Percentiles rank a stretch among this genome's conserved stretches.
phyloP scores from a whole-genome alignment of 2,329 filamentous ascomycete genomes.

The Penicillium expansum region DNA sequence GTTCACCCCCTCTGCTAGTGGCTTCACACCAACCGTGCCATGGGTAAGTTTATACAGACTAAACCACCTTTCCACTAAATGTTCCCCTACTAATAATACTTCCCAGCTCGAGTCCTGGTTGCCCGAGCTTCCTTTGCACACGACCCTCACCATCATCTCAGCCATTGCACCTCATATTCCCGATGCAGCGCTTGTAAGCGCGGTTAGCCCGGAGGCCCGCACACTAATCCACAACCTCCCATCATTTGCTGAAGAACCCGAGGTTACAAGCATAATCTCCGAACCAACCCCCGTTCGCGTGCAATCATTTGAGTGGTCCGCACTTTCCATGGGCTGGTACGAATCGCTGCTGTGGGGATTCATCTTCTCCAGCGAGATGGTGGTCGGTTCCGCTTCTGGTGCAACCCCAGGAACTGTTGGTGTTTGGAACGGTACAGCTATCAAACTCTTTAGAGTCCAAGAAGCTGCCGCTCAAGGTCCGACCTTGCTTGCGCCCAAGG shows the following conservation, averaged over 20 bases:
- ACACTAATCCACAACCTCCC: conserved; percentile 45
- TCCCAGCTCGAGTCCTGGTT: conserved; percentile 83
- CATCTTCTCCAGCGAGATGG: conserved; percentile 86
- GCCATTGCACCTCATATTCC: conserved; percentile 52
- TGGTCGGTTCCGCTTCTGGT: conserved; percentile 48
- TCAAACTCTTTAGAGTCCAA: conserved; percentile 87
- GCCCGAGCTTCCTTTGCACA: conserved; percentile 85
- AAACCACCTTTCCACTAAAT: no score
- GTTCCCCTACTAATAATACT: conserved; percentile 15
- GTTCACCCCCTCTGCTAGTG: conserved; percentile 51
- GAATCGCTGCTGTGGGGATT: conserved; percentile 92
- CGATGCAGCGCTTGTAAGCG: conserved; percentile 45
- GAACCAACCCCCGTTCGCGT: conserved; percentile 73
- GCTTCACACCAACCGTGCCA: conserved; percentile 72
- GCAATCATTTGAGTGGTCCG: conserved; percentile 93
- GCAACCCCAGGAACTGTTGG: conserved; percentile 77
- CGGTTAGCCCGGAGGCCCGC: conserved; percentile 40
- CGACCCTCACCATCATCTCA: conserved; percentile 73
- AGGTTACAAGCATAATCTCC: conserved; percentile 63
- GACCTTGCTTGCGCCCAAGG: conserved; percentile 77
- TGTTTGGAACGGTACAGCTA: conserved; percentile 87
- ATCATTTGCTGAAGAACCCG: conserved; percentile 49
- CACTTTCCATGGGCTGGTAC: conserved; percentile 89
- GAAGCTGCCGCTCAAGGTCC: conserved; percentile 77
- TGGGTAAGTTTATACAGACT: conserved; percentile 55